These are phyloP conservation scores for Fraxinus americana DNA, from an alignment of 257 asterid genomes.

Conservation along the genomic window DNA sequence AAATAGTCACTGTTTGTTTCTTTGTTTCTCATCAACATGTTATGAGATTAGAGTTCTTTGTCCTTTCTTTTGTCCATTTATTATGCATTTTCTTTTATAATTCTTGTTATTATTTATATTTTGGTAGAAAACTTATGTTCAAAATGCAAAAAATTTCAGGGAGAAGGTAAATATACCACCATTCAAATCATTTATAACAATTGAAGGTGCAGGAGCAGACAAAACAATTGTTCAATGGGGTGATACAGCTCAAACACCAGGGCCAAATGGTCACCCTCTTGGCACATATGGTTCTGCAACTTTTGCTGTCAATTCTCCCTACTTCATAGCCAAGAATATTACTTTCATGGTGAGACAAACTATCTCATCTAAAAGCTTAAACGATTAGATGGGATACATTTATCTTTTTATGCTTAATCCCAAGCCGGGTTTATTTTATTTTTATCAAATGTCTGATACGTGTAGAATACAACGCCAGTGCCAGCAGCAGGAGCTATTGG, in stretches of 20 bases:
- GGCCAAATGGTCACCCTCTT: slow-evolving; percentile 63
- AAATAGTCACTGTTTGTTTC: background rate
- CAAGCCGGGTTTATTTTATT: too few relatives aligned
- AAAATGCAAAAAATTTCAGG: slow-evolving; percentile 36
- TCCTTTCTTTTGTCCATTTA: slow-evolving; percentile 3
- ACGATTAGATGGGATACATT: background rate
- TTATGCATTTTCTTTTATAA: too few relatives aligned
- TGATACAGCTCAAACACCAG: slow-evolving; percentile 82
- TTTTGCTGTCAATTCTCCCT: slow-evolving; percentile 85
- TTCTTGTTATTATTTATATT: background rate
- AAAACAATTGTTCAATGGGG: slow-evolving; percentile 82
- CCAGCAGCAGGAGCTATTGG: slow-evolving; percentile 84
- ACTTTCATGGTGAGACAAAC: slow-evolving; percentile 63
- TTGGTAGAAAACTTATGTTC: background rate
- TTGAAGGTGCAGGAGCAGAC: slow-evolving; percentile 86
- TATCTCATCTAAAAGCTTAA: background rate
- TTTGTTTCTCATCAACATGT: background rate
- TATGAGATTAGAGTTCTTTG: background rate
- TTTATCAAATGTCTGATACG: background rate
- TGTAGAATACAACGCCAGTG: slow-evolving; percentile 83
- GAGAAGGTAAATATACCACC: slow-evolving; percentile 76
- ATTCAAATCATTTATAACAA: slow-evolving; percentile 63
- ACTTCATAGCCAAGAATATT: slow-evolving; percentile 75
- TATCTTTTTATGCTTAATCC: too few relatives aligned
- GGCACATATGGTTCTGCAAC: slow-evolving; percentile 94